These are phyloP conservation scores for Monilinia fructigena DNA, from an alignment of 2,329 filamentous ascomycete genomes.

Conservation along the genomic window DNA sequence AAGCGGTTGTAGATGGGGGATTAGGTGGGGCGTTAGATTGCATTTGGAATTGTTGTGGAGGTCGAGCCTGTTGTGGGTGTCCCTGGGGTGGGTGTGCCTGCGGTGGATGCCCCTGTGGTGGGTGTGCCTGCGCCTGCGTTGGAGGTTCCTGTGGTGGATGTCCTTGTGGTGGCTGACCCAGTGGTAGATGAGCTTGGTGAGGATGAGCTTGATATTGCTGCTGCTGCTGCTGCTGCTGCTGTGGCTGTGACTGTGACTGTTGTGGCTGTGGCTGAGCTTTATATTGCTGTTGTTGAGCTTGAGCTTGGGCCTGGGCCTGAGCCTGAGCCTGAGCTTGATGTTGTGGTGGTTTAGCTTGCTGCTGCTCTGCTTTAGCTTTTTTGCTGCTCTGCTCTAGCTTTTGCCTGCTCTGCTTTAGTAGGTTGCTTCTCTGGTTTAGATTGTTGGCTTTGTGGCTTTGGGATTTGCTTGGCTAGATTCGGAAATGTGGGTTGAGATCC, in stretches of 20 bases:
- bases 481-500: conserved; percentile 15
- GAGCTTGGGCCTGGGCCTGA: not conserved
- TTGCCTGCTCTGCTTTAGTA: not conserved
- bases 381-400: not conserved
- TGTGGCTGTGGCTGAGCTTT: not conserved
- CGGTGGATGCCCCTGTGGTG: not conserved
- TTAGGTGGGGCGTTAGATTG: not conserved
- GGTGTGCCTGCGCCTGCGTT: not conserved
- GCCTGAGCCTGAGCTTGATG: not conserved
- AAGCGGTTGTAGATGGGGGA: not conserved
- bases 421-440: not conserved
- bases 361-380: not conserved
- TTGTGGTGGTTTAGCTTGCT: conserved; percentile 3
- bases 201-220: not conserved
- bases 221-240: not conserved
- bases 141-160: not conserved
- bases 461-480: conserved; percentile 7
- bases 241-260: too few relatives aligned
- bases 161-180: not conserved
- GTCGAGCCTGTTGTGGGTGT: not conserved
- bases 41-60: conserved; percentile 14
- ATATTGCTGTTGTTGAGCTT: conserved; percentile 7
- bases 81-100: not conserved
- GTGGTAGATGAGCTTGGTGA: not conserved
- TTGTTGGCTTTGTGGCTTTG: conserved; percentile 18